These are phyloP conservation scores for Xerocomellus intermedius DNA, from an alignment of 768 basidiomycete genomes.

Conservation along the genomic window DNA sequence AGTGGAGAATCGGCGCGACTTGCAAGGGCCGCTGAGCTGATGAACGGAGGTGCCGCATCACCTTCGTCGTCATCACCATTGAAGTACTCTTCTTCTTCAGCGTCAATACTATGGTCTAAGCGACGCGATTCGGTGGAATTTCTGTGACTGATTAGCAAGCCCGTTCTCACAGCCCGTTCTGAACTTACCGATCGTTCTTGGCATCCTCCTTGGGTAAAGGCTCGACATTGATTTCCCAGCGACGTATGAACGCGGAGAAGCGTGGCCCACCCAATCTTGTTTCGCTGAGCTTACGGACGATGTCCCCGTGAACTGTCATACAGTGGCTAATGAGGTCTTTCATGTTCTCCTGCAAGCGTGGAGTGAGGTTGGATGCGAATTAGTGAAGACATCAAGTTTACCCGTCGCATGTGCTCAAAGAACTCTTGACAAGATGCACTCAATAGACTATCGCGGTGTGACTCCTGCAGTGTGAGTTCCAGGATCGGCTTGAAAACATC, in stretches of 20 bases:
- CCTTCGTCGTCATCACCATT: slow-evolving; percentile 83
- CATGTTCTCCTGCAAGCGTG: slow-evolving; percentile 69
- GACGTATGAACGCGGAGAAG: slow-evolving; percentile 69
- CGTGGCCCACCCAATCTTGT: slow-evolving; percentile 61
- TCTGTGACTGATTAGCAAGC: slow-evolving; percentile 31
- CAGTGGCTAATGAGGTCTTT: slow-evolving; percentile 82
- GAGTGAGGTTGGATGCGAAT: slow-evolving; percentile 3
- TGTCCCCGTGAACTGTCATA: slow-evolving; percentile 71
- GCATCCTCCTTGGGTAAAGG: slow-evolving; percentile 56
- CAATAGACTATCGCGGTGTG: slow-evolving; percentile 84
- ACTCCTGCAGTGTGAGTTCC: slow-evolving; percentile 80
- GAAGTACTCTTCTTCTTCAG: slow-evolving; percentile 93
- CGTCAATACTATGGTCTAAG: slow-evolving; percentile 53
- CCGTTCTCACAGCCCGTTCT: slow-evolving; percentile 7
- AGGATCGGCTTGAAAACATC: slow-evolving; percentile 83
- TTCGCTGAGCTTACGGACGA: slow-evolving; percentile 61
- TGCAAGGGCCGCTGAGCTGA: slow-evolving; percentile 27
- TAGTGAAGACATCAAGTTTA: slow-evolving; percentile 35
- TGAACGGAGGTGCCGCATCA: slow-evolving; percentile 37
- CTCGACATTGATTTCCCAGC: slow-evolving; percentile 93
- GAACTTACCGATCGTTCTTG: slow-evolving; percentile 50
- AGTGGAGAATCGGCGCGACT: slow-evolving; percentile 31
- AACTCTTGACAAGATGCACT: slow-evolving; percentile 95
- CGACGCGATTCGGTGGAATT: slow-evolving; percentile 39
- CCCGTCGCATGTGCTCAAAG: slow-evolving; percentile 88